A percentile compares a stretch with the other conserved stretches of the same genome.
These are phyloP conservation scores for Cyberlindnera maritima DNA, from an alignment of 805 yeast genomes.

Conservation along the genomic window DNA sequence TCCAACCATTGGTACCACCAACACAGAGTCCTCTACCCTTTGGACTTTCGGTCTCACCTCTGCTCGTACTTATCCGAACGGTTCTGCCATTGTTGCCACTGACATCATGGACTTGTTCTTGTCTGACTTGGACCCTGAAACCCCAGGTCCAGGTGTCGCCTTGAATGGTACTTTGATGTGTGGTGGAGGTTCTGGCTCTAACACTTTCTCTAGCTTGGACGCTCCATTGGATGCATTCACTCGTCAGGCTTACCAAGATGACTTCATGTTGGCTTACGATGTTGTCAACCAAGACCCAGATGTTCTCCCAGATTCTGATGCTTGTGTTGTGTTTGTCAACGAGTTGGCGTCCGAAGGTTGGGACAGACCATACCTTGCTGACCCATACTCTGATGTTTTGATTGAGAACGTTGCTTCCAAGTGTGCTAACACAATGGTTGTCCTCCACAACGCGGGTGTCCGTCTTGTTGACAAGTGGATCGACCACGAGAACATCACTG, in stretches of 20 bases:
- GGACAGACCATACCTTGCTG: constrained; percentile 11
- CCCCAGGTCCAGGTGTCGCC: constrained; percentile 7
- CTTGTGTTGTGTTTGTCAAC: constrained; percentile 8
- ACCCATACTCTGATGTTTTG: constrained; percentile 7
- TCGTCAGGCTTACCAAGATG: constrained; percentile 3
- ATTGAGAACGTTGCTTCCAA: constrained; percentile 8
- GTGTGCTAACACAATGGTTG: constrained; percentile 11
- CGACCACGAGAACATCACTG: constrained; percentile 11
- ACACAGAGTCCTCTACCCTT: too few relatives aligned
- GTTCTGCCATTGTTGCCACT: background rate
- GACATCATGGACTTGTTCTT: background rate
- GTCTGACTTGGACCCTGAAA: too few relatives aligned
- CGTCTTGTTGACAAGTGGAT: constrained; percentile 9
- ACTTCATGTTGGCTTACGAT: constrained; percentile 4
- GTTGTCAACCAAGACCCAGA: constrained; percentile 6
- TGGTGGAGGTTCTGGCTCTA: constrained; percentile 9
- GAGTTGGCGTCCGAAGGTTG: constrained; percentile 9
- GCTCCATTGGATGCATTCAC: constrained; percentile 7
- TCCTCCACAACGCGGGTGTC: constrained; percentile 10
- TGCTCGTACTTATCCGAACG: too few relatives aligned
- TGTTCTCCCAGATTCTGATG: constrained; percentile 5
- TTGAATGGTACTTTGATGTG: constrained; percentile 7
- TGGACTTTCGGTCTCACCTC: too few relatives aligned
- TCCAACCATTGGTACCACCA: constrained; percentile 1
- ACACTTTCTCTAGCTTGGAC: background rate